Percentiles rank a stretch among this genome's conserved stretches.
Evolutionary conservation across 164 flowering plant species (phyloP).

Genomic region (Annona squamosa): DNA sequence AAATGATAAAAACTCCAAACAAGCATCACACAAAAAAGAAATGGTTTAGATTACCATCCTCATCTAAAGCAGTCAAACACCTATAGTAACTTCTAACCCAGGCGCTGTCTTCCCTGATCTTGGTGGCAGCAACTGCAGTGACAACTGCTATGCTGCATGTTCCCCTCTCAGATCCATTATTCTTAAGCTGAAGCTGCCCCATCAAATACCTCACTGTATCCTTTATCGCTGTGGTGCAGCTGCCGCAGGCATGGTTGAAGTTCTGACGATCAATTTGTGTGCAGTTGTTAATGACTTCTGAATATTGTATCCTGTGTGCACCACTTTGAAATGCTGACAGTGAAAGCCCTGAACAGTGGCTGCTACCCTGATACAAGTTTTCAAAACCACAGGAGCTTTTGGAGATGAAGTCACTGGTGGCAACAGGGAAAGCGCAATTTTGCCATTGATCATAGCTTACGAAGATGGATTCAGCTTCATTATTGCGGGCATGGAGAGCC

Average conservation of each 20-base stretch:
- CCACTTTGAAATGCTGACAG: conserved; percentile 6
- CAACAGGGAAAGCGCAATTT: conserved; percentile 19
- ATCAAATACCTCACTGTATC: conserved; percentile 8
- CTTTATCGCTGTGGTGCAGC: conserved; percentile 23
- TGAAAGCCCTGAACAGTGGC: conserved; percentile 27
- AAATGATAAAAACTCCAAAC: neutral
- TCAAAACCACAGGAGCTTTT: conserved; percentile 26
- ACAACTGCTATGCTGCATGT: conserved; percentile 34
- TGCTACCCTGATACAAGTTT: conserved; percentile 16
- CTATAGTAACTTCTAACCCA: conserved; percentile 29
- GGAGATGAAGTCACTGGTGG: conserved; percentile 21
- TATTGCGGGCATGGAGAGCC: conserved; percentile 23
- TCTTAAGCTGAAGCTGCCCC: neutral
- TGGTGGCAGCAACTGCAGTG: conserved; percentile 25
- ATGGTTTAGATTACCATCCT: conserved; percentile 20
- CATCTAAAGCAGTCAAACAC: conserved; percentile 36
- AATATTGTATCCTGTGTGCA: neutral
- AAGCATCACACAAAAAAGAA: neutral
- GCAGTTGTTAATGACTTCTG: conserved; percentile 16
- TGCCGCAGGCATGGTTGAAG: conserved; percentile 20
- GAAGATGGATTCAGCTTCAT: conserved; percentile 23
- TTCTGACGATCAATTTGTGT: conserved; percentile 21
- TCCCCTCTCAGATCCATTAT: conserved; percentile 2
- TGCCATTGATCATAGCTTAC: conserved; percentile 27
- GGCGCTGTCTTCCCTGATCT: conserved; percentile 6